These are phyloP conservation scores for Aspergillus japonicus DNA, from an alignment of 2,329 filamentous ascomycete genomes.

Conservation along the genomic window DNA sequence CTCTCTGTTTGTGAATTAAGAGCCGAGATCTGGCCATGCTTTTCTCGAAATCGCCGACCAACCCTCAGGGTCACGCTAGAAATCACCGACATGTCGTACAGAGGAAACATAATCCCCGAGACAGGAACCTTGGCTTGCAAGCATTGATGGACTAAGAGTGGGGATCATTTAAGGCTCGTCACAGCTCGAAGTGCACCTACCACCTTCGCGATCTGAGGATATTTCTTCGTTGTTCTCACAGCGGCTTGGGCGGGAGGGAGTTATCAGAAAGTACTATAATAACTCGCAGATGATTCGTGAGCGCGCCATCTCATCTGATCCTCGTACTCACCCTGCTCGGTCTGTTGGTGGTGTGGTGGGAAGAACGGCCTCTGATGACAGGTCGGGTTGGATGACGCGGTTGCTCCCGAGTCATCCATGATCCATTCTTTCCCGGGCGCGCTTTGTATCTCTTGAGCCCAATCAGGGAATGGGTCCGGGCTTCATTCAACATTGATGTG, in stretches of 20 bases:
- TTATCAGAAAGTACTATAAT: background rate
- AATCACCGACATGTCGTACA: background rate
- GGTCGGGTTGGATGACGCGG: background rate
- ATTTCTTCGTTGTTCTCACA: background rate
- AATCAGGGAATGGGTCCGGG: constrained; percentile 9
- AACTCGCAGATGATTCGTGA: background rate
- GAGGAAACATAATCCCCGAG: background rate
- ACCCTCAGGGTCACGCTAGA: background rate
- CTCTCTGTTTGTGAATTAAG: background rate
- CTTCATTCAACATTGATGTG: background rate
- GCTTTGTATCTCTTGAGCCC: background rate
- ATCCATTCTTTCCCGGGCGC: background rate
- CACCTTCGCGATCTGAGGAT: background rate
- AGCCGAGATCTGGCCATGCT: background rate
- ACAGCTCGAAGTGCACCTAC: background rate
- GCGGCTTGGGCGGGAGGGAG: background rate
- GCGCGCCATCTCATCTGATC: background rate
- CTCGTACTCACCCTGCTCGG: background rate
- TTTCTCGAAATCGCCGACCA: background rate
- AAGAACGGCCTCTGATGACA: background rate
- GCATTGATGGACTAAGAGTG: too few species aligned
- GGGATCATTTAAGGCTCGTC: background rate
- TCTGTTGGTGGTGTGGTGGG: background rate
- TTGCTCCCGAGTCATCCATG: constrained; percentile 7
- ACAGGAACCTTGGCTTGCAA: background rate